phyloP scores from a whole-genome alignment of 2,329 filamentous ascomycete species.

The Epichloe bromicola region DNA sequence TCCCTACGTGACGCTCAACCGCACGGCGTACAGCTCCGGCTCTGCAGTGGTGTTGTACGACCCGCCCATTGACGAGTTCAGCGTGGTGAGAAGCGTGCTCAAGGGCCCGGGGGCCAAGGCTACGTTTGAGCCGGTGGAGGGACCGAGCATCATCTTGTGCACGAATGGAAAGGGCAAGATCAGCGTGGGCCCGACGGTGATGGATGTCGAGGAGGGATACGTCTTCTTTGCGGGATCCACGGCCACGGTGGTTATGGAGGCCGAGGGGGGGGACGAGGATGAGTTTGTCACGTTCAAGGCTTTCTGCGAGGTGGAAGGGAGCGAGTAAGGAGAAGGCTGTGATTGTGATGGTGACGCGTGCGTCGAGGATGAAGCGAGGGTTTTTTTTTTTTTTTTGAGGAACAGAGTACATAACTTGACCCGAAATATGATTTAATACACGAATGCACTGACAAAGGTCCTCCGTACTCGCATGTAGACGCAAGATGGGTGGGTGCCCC shows the following conservation, averaged over 20 bases:
- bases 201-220: slow-evolving; percentile 60
- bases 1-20: slow-evolving; percentile 72
- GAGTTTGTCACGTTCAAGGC: slow-evolving; percentile 84
- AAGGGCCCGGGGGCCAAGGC: slow-evolving; percentile 62
- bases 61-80: slow-evolving; percentile 93
- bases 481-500: too few relatives aligned
- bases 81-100: slow-evolving; percentile 69
- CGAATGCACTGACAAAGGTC: too few relatives aligned
- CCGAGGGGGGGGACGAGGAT: slow-evolving; percentile 43
- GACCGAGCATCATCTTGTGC: slow-evolving; percentile 87
- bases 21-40: slow-evolving; percentile 64
- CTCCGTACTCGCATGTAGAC: too few relatives aligned
- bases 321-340: slow-evolving; percentile 23
- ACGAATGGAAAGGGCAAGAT: slow-evolving; percentile 75
- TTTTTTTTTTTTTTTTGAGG: background rate
- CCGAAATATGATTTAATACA: too few relatives aligned
- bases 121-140: slow-evolving; percentile 75
- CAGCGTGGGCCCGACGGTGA: slow-evolving; percentile 67
- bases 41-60: slow-evolving; percentile 72
- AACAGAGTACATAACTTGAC: too few relatives aligned
- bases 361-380: background rate
- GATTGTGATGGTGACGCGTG: background rate
- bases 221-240: slow-evolving; percentile 82
- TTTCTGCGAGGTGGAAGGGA: slow-evolving; percentile 67
- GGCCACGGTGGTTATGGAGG: slow-evolving; percentile 71